Evolutionary conservation across 495 filamentous ascomycete species (phyloP).

Genomic region (Mycothermus thermophilus): DNA sequence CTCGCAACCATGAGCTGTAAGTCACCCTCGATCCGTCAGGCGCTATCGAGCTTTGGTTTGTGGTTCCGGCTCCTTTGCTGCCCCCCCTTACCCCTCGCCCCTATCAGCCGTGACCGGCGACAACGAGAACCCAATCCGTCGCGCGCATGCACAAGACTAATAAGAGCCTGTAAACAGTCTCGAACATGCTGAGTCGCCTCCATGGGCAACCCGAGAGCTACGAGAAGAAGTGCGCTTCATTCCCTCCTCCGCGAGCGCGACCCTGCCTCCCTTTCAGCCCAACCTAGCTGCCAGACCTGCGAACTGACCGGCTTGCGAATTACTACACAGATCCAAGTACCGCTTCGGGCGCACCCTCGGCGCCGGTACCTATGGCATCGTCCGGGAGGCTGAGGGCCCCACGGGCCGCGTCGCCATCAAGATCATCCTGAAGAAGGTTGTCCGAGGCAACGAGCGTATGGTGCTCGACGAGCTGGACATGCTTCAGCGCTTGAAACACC

Average conservation of each 20-base stretch:
- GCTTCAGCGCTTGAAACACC: constrained; percentile 78
- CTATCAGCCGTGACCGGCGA: neutral
- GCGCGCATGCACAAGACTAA: constrained; percentile 2
- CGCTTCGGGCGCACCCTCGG: constrained; percentile 85
- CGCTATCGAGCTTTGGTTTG: constrained; percentile 14
- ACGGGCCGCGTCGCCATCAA: constrained; percentile 89
- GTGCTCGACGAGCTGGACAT: constrained; percentile 94
- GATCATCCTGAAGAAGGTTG: constrained; percentile 99
- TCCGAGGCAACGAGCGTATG: constrained; percentile 96
- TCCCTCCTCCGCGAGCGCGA: neutral
- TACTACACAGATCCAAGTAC: constrained; percentile 61
- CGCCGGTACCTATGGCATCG: constrained; percentile 96
- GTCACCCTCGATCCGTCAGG: constrained; percentile 15
- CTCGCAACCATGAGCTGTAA: constrained; percentile 27
- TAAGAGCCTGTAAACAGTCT: constrained; percentile 38
- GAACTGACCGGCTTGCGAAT: no score
- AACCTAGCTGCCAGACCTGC: no score
- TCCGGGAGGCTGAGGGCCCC: constrained; percentile 77
- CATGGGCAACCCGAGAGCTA: constrained; percentile 96
- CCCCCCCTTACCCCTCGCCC: constrained; percentile 1
- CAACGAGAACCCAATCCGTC: no score
- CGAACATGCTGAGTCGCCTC: constrained; percentile 92
- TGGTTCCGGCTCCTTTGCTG: constrained; percentile 4
- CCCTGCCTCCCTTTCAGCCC: no score
- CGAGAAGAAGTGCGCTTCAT: constrained; percentile 73